Evolutionary conservation across 495 filamentous ascomycete genomes (phyloP).

Genomic region (Hapsidospora chrysogenum): DNA sequence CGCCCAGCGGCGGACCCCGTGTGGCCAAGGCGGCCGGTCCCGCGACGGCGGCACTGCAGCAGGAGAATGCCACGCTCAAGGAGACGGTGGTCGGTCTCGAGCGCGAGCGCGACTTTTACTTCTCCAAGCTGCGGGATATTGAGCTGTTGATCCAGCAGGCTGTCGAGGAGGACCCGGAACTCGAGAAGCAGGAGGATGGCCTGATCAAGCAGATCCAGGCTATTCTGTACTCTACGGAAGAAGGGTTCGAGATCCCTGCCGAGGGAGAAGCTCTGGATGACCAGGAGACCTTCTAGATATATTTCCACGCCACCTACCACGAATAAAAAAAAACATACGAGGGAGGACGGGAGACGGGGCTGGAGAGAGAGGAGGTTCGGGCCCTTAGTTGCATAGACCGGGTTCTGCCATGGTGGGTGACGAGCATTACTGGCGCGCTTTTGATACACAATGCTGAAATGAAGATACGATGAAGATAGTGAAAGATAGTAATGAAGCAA

Average conservation of each 20-base stretch:
- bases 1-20: conserved; percentile 48
- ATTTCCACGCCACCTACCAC: no score
- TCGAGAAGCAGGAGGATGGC: conserved; percentile 84
- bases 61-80: conserved; percentile 72
- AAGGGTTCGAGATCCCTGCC: conserved; percentile 71
- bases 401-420: no score
- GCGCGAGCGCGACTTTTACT: conserved; percentile 96
- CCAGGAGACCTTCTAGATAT: conserved; percentile 58
- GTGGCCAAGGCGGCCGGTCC: conserved; percentile 33
- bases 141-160: conserved; percentile 84
- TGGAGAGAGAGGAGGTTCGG: no score
- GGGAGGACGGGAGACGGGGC: neutral
- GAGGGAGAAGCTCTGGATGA: conserved; percentile 48
- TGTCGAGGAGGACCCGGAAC: conserved; percentile 73
- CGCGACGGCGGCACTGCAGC: conserved; percentile 47
- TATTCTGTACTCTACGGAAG: conserved; percentile 95
- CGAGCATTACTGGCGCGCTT: no score
- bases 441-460: no score
- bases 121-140: conserved; percentile 93
- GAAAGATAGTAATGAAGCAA: no score
- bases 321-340: no score
- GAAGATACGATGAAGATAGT: no score
- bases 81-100: conserved; percentile 74
- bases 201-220: conserved; percentile 87
- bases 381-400: no score